Evolutionary conservation across 1,284 basidiomycete species (phyloP).

Genomic region (Marasmius tenuissimus): DNA sequence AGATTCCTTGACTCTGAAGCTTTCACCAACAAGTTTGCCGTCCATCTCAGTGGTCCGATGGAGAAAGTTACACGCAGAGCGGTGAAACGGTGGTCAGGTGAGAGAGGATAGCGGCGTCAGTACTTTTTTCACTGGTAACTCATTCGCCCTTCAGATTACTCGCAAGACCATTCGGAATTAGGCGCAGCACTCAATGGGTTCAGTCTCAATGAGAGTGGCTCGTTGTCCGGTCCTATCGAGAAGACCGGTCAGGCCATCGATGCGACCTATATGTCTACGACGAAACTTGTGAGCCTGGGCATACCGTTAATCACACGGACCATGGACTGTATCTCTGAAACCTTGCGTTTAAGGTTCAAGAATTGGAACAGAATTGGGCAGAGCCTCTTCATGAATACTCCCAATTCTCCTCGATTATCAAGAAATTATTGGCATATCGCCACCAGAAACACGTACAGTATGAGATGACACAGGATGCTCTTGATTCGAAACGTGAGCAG

Average conservation of each 20-base stretch:
- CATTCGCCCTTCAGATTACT: constrained; percentile 58
- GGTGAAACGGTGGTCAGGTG: constrained; percentile 92
- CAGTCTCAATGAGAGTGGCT: constrained; percentile 81
- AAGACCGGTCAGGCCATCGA: constrained; percentile 96
- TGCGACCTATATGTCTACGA: constrained; percentile 90
- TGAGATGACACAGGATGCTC: constrained; percentile 91
- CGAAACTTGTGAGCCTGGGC: constrained; percentile 67
- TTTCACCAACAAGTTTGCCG: constrained; percentile 95
- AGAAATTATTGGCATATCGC: constrained; percentile 89
- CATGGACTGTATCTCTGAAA: not conserved
- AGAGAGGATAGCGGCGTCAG: constrained; percentile 18
- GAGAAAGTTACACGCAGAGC: constrained; percentile 93
- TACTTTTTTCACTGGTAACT: not conserved
- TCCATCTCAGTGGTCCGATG: constrained; percentile 88
- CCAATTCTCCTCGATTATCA: constrained; percentile 95
- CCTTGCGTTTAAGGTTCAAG: constrained; percentile 65
- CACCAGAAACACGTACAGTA: constrained; percentile 99
- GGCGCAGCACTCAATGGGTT: constrained; percentile 96
- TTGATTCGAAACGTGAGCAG: constrained; percentile 86
- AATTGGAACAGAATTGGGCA: constrained; percentile 90
- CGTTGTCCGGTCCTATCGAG: constrained; percentile 80
- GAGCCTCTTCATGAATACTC: constrained; percentile 96
- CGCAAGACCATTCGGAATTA: constrained; percentile 91
- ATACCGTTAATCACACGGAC: not conserved
- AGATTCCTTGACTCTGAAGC: constrained; percentile 95